Conservation (phyloP, 495 filamentous ascomycete species). For the Aspergillus funiculosus region DNA sequence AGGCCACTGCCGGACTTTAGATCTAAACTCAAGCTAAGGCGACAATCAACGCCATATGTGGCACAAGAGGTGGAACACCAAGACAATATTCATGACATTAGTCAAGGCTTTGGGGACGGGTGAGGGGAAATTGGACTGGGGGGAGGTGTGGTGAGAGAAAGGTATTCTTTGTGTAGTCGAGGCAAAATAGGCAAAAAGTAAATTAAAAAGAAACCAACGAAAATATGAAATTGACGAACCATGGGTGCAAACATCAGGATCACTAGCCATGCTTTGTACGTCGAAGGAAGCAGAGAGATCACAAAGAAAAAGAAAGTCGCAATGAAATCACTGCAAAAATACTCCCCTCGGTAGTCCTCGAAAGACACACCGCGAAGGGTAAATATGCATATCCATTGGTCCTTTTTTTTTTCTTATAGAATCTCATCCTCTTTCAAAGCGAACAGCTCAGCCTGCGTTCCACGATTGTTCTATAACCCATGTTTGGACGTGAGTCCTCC, state of each 20-base stretch:
- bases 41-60: constrained; percentile 24
- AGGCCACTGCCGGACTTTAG: constrained; percentile 23
- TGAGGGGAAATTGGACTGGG: constrained; percentile 12
- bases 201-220: constrained; percentile 20
- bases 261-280: constrained; percentile 4
- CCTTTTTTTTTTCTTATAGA: not conserved
- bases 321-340: no score
- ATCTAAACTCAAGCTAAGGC: constrained; percentile 27
- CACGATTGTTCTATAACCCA: constrained; percentile 4
- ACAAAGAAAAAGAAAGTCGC: not conserved
- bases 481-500: constrained; percentile 35
- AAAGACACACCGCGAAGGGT: not conserved
- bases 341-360: no score
- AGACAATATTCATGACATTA: constrained; percentile 19
- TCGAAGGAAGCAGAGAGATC: not conserved
- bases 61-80: constrained; percentile 21
- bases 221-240: constrained; percentile 19
- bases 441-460: constrained; percentile 8
- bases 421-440: constrained; percentile 14
- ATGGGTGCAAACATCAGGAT: constrained; percentile 12
- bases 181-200: constrained; percentile 26
- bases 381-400: not conserved
- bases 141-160: constrained; percentile 20
- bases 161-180: constrained; percentile 27
- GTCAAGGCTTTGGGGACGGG: constrained; percentile 15